These are phyloP conservation scores for Pontederia crassipes DNA, from an alignment of 176 grass and related monocot genomes.

Conservation along the genomic window DNA sequence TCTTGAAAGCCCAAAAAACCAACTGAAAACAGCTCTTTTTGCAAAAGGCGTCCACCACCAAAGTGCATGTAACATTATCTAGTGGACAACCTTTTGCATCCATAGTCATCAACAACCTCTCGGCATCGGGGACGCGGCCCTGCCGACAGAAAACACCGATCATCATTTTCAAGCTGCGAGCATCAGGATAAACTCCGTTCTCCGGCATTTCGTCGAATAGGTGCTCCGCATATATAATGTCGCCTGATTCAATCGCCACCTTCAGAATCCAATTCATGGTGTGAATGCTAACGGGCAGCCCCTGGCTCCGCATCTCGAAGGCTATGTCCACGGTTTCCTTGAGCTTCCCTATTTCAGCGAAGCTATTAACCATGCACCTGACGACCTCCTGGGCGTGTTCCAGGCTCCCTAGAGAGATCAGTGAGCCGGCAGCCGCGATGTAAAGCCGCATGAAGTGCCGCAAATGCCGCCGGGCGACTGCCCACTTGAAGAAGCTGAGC, in stretches of 20 bases:
- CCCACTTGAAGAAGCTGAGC: slow-evolving; percentile 52
- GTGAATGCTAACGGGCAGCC: slow-evolving; percentile 47
- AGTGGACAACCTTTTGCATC: slow-evolving; percentile 29
- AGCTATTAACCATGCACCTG: slow-evolving; percentile 49
- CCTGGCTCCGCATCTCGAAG: slow-evolving; percentile 75
- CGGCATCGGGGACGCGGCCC: slow-evolving; percentile 20
- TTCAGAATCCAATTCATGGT: slow-evolving; percentile 64
- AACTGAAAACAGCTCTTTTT: slow-evolving; percentile 38
- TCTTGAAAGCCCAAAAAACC: slow-evolving; percentile 37
- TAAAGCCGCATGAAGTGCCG: slow-evolving; percentile 67
- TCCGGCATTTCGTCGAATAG: slow-evolving; percentile 64
- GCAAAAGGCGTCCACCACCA: slow-evolving; percentile 41
- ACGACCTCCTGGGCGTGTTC: slow-evolving; percentile 78
- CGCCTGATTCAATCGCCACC: slow-evolving; percentile 25
- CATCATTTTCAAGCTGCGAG: slow-evolving; percentile 49
- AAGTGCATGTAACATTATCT: slow-evolving; percentile 58
- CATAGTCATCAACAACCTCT: slow-evolving; percentile 37
- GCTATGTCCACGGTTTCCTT: slow-evolving; percentile 68
- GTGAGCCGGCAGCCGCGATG: slow-evolving; percentile 44
- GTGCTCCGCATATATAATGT: slow-evolving; percentile 32
- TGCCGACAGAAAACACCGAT: slow-evolving; percentile 47
- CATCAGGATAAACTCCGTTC: slow-evolving; percentile 32
- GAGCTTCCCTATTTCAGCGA: slow-evolving; percentile 40
- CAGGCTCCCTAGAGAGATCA: slow-evolving; percentile 44
- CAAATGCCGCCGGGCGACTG: slow-evolving; percentile 28